A percentile compares a stretch with the other conserved stretches of the same genome.
phyloP scores from a whole-genome alignment of 1,284 basidiomycete species.

The Ceratobasidium sp. region DNA sequence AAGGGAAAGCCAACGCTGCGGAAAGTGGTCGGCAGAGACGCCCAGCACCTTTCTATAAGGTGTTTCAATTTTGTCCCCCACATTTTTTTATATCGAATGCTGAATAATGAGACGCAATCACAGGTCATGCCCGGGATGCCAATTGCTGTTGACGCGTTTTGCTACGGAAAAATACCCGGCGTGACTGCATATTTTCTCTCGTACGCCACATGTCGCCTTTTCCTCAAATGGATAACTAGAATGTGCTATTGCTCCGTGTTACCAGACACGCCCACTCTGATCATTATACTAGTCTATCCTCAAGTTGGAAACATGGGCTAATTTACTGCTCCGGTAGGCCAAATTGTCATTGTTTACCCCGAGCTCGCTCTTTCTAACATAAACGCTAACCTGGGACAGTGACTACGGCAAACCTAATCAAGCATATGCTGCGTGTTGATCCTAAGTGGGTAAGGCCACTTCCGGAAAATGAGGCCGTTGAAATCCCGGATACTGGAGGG shows the following conservation, averaged over 20 bases:
- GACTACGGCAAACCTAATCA: slow-evolving; percentile 89
- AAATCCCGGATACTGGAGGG: slow-evolving; percentile 84
- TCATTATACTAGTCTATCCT: slow-evolving; percentile 90
- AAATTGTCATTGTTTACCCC: not conserved
- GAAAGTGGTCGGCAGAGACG: slow-evolving; percentile 68
- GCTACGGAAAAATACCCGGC: slow-evolving; percentile 89
- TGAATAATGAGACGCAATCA: not conserved
- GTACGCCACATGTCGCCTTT: slow-evolving; percentile 57
- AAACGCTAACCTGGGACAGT: slow-evolving; percentile 52
- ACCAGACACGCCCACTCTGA: slow-evolving; percentile 91
- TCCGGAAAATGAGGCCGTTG: slow-evolving; percentile 78
- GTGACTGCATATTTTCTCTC: slow-evolving; percentile 91
- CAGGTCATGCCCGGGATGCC: slow-evolving; percentile 92
- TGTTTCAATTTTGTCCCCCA: slow-evolving; percentile 51
- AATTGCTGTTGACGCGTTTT: slow-evolving; percentile 94
- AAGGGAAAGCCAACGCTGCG: slow-evolving; percentile 53
- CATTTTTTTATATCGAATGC: not conserved
- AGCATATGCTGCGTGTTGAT: slow-evolving; percentile 89
- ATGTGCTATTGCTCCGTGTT: slow-evolving; percentile 22
- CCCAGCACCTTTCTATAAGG: slow-evolving; percentile 93
- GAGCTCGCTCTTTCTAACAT: not conserved
- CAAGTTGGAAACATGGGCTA: slow-evolving; percentile 87
- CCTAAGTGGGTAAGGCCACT: slow-evolving; percentile 87
- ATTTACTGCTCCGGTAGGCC: slow-evolving; percentile 86
- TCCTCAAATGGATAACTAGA: slow-evolving; percentile 40